These are phyloP conservation scores for Pseudogymnoascus sp. DNA, from an alignment of 2,329 filamentous ascomycete genomes.

Conservation along the genomic window DNA sequence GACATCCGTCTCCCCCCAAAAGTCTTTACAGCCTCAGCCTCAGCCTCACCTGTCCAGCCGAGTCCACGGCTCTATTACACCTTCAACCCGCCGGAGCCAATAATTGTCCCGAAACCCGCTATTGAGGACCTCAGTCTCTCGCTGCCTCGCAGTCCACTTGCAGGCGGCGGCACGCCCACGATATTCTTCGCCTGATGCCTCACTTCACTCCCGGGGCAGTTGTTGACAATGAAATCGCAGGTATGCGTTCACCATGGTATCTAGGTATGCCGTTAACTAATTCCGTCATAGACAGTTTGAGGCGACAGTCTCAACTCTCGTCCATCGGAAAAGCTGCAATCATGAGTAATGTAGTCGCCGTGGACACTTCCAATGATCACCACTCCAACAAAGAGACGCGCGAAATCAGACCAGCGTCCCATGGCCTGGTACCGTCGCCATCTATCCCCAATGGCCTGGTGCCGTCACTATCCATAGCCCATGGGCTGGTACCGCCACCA, in stretches of 20 bases:
- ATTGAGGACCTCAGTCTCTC: constrained; percentile 9
- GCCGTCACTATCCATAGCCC: constrained; percentile 13
- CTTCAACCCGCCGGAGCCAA: background rate
- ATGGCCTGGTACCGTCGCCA: background rate
- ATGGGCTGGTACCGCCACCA: constrained; percentile 3
- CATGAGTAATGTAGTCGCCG: constrained; percentile 25
- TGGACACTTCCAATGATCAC: constrained; percentile 28
- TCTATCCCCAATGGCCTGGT: constrained; percentile 15
- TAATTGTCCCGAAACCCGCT: constrained; percentile 8
- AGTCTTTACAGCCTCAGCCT: background rate
- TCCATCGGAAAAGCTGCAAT: constrained; percentile 11
- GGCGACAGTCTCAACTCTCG: constrained; percentile 5
- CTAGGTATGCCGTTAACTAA: background rate
- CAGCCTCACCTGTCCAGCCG: background rate
- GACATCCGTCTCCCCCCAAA: background rate
- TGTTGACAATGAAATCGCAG: constrained; percentile 5
- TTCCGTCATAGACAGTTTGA: background rate
- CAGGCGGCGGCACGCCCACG: constrained; percentile 9
- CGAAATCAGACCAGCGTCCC: constrained; percentile 19
- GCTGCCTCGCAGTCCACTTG: constrained; percentile 6
- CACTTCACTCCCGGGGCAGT: constrained; percentile 2
- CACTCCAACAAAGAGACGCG: constrained; percentile 19
- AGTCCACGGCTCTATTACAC: background rate
- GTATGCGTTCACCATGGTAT: background rate
- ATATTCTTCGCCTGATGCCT: constrained; percentile 3